Evolutionary conservation across 1,284 basidiomycete genomes (phyloP).

Genomic region (Phellopilus nigrolimitatus): DNA sequence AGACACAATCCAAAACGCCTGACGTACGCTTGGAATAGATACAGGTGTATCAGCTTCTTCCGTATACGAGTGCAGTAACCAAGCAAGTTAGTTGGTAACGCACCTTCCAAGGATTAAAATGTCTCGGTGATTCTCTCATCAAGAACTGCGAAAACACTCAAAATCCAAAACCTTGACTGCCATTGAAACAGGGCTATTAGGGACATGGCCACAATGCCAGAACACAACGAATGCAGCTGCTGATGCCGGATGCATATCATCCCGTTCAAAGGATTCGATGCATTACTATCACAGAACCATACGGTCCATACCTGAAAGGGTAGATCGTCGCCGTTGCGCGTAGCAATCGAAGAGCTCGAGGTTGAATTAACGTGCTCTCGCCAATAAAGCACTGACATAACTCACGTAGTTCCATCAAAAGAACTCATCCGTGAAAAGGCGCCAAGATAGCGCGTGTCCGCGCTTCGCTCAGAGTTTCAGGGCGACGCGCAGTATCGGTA

Average conservation of each 20-base stretch:
- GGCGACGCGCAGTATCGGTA: neutral
- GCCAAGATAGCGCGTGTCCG: neutral
- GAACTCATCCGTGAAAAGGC: neutral
- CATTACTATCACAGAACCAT: neutral
- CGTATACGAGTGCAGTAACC: no score
- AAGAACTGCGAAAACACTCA: no score
- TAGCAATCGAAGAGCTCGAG: constrained; percentile 11
- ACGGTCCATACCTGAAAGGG: constrained; percentile 1
- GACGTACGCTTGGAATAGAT: constrained; percentile 1
- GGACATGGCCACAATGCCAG: no score
- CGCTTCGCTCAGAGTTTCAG: neutral
- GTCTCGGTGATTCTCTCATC: no score
- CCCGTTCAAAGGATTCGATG: neutral
- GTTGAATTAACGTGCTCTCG: neutral
- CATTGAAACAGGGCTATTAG: no score
- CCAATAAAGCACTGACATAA: neutral
- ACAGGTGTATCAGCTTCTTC: constrained; percentile 7
- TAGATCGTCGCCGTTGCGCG: constrained; percentile 3
- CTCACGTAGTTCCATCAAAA: constrained; percentile 1
- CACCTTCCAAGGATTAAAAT: no score
- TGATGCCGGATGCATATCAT: neutral
- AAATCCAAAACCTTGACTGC: no score
- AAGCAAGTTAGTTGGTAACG: no score
- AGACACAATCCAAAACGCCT: neutral
- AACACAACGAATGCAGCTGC: no score